Evolutionary conservation across 2,329 filamentous ascomycete species (phyloP).

Genomic region (Sclerotinia subarctica): DNA sequence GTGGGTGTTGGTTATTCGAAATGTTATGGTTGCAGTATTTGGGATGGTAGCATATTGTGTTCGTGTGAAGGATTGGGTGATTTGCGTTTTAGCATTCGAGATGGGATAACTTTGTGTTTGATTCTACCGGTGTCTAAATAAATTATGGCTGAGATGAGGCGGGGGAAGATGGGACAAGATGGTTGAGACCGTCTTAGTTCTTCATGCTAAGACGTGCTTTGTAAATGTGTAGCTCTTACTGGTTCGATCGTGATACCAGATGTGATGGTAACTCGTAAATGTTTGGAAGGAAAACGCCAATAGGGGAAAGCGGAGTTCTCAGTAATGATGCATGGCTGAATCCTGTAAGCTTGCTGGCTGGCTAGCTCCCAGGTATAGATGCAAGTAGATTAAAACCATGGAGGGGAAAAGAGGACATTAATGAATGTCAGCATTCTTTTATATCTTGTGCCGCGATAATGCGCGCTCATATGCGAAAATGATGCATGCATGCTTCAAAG

Average conservation of each 20-base stretch:
- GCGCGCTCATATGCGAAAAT: not conserved
- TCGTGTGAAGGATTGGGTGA: not conserved
- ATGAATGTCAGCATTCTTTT: not conserved
- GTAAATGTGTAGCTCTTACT: not conserved
- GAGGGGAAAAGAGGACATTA: not conserved
- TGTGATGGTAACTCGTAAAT: not conserved
- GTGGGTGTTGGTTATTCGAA: not conserved
- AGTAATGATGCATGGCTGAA: not conserved
- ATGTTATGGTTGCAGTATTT: not conserved
- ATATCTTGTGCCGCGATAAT: not conserved
- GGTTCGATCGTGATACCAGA: not conserved
- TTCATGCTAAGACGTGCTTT: not conserved
- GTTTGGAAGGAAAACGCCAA: not conserved
- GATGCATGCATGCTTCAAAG: slow-evolving; percentile 8
- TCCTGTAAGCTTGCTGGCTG: not conserved
- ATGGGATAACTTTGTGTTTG: not conserved
- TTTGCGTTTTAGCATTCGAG: not conserved
- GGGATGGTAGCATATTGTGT: not conserved
- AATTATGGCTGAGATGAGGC: not conserved
- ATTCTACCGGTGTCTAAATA: not conserved
- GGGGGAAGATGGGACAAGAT: too few species aligned
- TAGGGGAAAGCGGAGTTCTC: not conserved
- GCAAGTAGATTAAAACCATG: too few species aligned
- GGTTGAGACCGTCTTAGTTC: not conserved
- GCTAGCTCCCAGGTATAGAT: not conserved